phyloP scores from a whole-genome alignment of 148 eudicot species.

The Camellia granthamiana region DNA sequence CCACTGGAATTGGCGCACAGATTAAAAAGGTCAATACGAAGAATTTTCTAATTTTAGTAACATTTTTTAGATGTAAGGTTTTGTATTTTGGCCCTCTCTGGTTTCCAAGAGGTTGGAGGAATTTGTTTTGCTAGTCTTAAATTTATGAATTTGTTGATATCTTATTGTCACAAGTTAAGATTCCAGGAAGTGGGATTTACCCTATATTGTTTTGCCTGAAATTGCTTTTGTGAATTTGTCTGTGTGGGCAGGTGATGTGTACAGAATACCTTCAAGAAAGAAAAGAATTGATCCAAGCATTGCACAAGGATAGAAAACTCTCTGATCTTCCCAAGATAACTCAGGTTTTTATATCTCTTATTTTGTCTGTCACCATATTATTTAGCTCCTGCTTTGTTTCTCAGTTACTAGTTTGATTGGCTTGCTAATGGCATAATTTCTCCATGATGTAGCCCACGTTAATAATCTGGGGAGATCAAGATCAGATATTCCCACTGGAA shows the following conservation, averaged over 20 bases:
- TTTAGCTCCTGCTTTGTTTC: background rate
- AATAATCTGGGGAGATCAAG: conserved; percentile 87
- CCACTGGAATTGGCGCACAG: conserved; percentile 82
- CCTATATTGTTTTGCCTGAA: background rate
- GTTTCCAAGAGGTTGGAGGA: background rate
- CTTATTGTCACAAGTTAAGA: background rate
- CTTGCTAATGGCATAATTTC: background rate
- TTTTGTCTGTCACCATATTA: background rate
- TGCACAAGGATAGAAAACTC: conserved; percentile 65
- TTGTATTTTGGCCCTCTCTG: too few relatives aligned
- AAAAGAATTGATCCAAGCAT: conserved; percentile 58
- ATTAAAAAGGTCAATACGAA: conserved; percentile 53
- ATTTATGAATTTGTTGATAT: background rate
- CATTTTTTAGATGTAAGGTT: background rate
- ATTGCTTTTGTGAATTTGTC: conserved; percentile 1
- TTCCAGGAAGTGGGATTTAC: background rate
- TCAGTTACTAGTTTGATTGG: background rate
- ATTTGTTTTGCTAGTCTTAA: too few relatives aligned
- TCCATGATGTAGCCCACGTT: conserved; percentile 57
- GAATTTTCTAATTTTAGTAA: too few relatives aligned
- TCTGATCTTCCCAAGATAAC: conserved; percentile 76
- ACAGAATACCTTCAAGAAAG: conserved; percentile 54
- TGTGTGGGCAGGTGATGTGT: conserved; percentile 61
- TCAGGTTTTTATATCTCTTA: conserved; percentile 42
- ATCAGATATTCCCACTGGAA: conserved; percentile 77